Base-by-base conservation (phyloP, 441 rosid species). In the Breynia disticha region DNA sequence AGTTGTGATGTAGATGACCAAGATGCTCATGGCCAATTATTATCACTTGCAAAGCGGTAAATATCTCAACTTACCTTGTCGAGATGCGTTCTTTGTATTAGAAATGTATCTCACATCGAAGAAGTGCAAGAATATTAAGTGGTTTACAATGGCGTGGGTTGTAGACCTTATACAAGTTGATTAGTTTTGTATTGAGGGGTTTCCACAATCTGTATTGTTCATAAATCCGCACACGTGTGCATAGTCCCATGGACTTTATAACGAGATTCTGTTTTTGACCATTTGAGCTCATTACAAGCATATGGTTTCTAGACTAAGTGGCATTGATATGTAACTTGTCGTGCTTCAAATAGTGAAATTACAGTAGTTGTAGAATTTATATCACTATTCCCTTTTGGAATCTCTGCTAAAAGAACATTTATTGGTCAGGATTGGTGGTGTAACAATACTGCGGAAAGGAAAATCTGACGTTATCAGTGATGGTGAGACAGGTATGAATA, bases 371-470 rank as follows among this genome's bases (percentile, higher is more conserved):
- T 28, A 9, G 44, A 41, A 41, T 9, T 41, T 41, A 11, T 41
- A 15, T 41, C 13, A 15, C 44, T 41, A 11, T 37, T 37, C 6
- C 13, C 3, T 41, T 41, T 41, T 41, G 3, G n/a, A 11, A 11
- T 41, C 15, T 41, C 44, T 41, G 13, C 44, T 41, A 41, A 16
- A 0, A 18, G 43, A 39, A 39, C 10, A 28, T 56, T 48, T 71
- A 52, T 57, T 59, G 44, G 32, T 64, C 77, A 91, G 98, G 81
- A 76, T 91, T 21, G 98, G 96, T 48, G 80, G 88, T 16, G 80
- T 86, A 14, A 88, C 97, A 50, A 75, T 91, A 76, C 70, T 84
- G 42, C 72, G 72, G 76, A 91, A 91, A 79, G 97, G 98, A 42
- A 86, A 77, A 57, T 67, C 81, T 62, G 97, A 91, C 70, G 78